Base-by-base conservation (phyloP, 2,329 filamentous ascomycete species). In the Penicillium sp. region DNA sequence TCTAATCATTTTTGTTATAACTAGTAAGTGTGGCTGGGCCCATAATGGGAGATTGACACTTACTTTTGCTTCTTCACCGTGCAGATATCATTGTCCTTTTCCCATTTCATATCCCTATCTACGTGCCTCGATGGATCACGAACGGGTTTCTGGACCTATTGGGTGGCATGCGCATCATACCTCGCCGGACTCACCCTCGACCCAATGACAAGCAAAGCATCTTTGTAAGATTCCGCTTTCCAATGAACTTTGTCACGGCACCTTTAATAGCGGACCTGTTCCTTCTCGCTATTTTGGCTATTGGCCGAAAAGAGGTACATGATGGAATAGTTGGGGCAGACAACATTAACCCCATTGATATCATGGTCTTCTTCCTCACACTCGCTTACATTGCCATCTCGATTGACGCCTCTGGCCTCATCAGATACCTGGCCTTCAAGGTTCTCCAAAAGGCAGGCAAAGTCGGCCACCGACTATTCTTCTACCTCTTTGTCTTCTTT, bases 311-410 rank as follows among this genome's bases (percentile, higher is more conserved):
- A 53, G 88, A 90, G 71, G 86, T 90, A 0, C 77, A 82, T n/a
- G 87, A 84, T 63, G 88, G 88, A 2, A 89, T 84, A 0, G 70
- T 88, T 8, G 87, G 87, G 0, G 78, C 85, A 1, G 75, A 88
- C 63, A 77, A 85, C 64, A 90, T 91, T 61, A 78, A 78, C 2
- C 88, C 88, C 0, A 80, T 88, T 61, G 87, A 90, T 57, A 89
- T 90, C 58, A 89, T 90, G 85, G 74, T 79, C 16, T 90, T 90
- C 73, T 90, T 91, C 73, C 77, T 90, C 41, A 88, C 86, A 0
- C 69, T 89, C 41, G 88, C 88, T 3, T 91, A 90, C 63, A 89
- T 90, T 56, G 88, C 88, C 44, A 89, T 91, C 43, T 90, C 87
- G 0, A 88, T 90, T 56, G 88, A 90, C 61, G 87, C 88, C 2